phyloP scores from a whole-genome alignment of 139 green algal genomes.

The Coccomyxa sp. region DNA sequence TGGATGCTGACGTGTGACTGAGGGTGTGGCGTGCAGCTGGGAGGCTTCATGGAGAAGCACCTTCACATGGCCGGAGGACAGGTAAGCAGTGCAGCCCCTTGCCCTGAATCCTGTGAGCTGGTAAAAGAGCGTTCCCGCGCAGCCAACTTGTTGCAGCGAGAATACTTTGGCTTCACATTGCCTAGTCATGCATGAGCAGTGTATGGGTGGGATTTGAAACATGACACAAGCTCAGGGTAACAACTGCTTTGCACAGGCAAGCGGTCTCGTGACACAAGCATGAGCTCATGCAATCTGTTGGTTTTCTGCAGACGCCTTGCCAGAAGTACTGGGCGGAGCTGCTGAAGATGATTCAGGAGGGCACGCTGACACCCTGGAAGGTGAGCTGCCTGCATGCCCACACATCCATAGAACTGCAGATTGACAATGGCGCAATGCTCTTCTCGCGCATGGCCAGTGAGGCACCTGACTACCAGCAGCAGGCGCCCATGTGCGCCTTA shows the following conservation, averaged over 20 bases:
- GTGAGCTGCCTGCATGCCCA: background rate
- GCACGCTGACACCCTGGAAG: background rate
- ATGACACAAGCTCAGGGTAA: too few relatives aligned
- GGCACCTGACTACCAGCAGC: background rate
- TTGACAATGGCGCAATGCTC: background rate
- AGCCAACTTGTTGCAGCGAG: background rate
- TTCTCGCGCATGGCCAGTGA: background rate
- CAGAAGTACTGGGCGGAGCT: constrained; percentile 60
- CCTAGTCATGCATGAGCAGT: background rate
- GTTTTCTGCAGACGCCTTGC: constrained; percentile 18
- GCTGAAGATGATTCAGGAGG: constrained; percentile 33
- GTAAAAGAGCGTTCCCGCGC: background rate
- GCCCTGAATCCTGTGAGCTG: background rate
- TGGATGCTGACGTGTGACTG: too few relatives aligned
- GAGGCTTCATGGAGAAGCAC: constrained; percentile 79
- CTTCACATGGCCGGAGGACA: constrained; percentile 25
- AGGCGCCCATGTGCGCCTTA: background rate
- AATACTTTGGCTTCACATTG: background rate
- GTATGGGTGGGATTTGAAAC: background rate
- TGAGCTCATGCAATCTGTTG: background rate
- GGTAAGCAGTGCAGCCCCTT: background rate
- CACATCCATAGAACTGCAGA: too few relatives aligned
- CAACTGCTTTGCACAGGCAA: too few relatives aligned
- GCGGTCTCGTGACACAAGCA: background rate
- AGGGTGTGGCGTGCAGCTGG: too few relatives aligned